A percentile compares a stretch with the other conserved stretches of the same genome.
Conservation (phyloP, 805 yeast genomes). For the Nakazawaea populi region DNA sequence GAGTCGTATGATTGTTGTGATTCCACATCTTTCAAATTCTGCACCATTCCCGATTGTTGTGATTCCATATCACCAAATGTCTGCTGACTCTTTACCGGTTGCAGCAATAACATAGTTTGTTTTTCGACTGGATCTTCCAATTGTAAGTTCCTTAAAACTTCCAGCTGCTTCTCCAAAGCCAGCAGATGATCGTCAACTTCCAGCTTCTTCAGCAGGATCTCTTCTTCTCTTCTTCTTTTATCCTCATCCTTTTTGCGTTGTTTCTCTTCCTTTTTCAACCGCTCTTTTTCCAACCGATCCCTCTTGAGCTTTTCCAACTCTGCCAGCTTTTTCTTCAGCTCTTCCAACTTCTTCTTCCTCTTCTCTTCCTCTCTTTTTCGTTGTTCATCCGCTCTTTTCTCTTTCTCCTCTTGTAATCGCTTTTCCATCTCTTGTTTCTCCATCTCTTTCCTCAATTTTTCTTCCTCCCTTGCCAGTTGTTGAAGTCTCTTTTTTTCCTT, state of each 20-base stretch:
- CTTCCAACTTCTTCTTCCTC: constrained; percentile 33
- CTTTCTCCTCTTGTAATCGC: constrained; percentile 33
- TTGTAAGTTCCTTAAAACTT: constrained; percentile 12
- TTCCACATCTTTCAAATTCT: constrained; percentile 6
- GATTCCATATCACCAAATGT: background rate
- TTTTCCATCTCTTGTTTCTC: constrained; percentile 43
- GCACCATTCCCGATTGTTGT: background rate
- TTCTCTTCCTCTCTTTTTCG: constrained; percentile 36
- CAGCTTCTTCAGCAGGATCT: constrained; percentile 18
- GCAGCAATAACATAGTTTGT: constrained; percentile 12
- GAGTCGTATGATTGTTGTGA: constrained; percentile 8
- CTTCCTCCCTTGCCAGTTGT: constrained; percentile 61
- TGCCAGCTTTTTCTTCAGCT: constrained; percentile 36
- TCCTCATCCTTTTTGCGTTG: constrained; percentile 23
- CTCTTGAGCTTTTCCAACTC: constrained; percentile 30
- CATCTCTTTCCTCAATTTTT: constrained; percentile 47
- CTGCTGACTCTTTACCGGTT: constrained; percentile 14
- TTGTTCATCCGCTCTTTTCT: constrained; percentile 40
- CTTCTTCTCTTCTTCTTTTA: constrained; percentile 27
- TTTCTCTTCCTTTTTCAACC: constrained; percentile 24
- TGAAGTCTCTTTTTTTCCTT: constrained; percentile 62
- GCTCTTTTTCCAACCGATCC: constrained; percentile 34
- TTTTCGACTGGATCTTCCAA: constrained; percentile 9
- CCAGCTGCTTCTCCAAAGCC: constrained; percentile 19
- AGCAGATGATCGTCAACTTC: constrained; percentile 23